Conservation (phyloP, 2,329 filamentous ascomycete species). For the Scedosporium aurantiacum region DNA sequence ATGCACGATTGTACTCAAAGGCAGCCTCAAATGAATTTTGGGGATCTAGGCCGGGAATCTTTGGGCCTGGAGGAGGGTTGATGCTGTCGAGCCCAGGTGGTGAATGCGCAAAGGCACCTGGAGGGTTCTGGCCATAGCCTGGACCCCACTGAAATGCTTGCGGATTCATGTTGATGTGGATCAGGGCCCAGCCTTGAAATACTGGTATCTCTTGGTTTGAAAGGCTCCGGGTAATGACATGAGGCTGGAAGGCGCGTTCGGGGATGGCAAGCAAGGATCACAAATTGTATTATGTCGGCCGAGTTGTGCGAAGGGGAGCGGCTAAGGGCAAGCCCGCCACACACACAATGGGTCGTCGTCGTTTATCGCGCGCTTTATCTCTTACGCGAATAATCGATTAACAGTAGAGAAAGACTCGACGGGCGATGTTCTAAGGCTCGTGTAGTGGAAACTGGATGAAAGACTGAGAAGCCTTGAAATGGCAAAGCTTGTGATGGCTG, state of each 20-base stretch:
- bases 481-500: not conserved
- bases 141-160: not conserved
- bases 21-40: not conserved
- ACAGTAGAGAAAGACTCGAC: too few relatives aligned
- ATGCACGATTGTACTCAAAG: conserved; percentile 17
- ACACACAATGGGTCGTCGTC: not conserved
- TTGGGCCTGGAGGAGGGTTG: not conserved
- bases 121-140: not conserved
- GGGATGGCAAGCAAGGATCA: not conserved
- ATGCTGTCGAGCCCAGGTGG: not conserved
- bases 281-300: not conserved
- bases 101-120: not conserved
- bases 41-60: not conserved
- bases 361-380: not conserved
- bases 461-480: not conserved
- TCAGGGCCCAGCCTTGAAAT: not conserved
- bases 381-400: too few relatives aligned
- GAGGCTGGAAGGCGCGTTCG: not conserved
- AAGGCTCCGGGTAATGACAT: not conserved
- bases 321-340: too few relatives aligned
- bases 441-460: not conserved
- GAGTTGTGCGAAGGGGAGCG: too few relatives aligned
- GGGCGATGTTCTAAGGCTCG: too few relatives aligned
- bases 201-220: not conserved
- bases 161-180: not conserved